Percentiles rank a stretch among this genome's conserved stretches.
Evolutionary conservation across 306 rosid species (phyloP).

Genomic region (Castanopsis chinensis): DNA sequence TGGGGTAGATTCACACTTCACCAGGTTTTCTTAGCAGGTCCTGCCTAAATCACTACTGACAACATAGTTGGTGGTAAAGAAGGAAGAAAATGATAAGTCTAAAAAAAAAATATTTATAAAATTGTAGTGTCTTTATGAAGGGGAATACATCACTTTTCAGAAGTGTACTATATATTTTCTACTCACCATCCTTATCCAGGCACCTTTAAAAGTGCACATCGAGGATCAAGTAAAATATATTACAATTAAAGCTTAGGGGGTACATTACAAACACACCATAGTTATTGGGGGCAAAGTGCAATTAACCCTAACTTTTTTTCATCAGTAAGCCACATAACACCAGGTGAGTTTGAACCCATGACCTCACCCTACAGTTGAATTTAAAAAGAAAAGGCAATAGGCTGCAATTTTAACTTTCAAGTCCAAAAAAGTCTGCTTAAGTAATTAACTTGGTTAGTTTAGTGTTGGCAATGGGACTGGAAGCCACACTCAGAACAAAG

Average conservation of each 20-base stretch:
- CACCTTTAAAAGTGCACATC: not conserved
- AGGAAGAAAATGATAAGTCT: not conserved
- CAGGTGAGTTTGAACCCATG: no score
- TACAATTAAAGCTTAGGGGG: no score
- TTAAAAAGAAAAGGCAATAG: not conserved
- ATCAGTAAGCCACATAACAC: no score
- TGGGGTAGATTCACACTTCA: not conserved
- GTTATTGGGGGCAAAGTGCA: no score
- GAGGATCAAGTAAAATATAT: not conserved
- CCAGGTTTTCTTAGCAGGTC: not conserved
- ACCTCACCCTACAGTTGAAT: not conserved
- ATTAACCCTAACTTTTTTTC: no score
- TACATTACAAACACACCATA: no score
- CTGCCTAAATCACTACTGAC: not conserved
- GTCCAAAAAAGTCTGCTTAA: not conserved
- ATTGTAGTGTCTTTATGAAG: not conserved
- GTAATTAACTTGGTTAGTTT: not conserved
- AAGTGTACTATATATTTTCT: not conserved
- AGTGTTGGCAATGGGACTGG: not conserved
- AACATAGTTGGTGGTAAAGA: not conserved
- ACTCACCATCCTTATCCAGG: not conserved
- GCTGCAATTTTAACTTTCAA: not conserved
- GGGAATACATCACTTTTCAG: not conserved
- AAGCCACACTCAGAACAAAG: not conserved
- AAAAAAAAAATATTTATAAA: not conserved